Percentiles rank a stretch among this genome's conserved stretches.
These are phyloP conservation scores for Trypethelium eluteriae DNA, from an alignment of 495 filamentous ascomycete species.

Conservation along the genomic window DNA sequence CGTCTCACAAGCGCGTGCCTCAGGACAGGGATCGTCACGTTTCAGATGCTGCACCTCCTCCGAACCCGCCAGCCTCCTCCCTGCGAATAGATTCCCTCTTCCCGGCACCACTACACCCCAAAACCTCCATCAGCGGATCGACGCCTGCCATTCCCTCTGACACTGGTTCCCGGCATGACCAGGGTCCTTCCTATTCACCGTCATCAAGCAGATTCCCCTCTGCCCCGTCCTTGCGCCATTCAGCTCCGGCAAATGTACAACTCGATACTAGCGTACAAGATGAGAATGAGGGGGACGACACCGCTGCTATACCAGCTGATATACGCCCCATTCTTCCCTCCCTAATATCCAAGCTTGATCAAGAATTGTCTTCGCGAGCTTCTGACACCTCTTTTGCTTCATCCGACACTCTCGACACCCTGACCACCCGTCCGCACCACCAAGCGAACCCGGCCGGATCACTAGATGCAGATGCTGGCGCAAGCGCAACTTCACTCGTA, in stretches of 20 bases:
- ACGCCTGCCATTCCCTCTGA: neutral
- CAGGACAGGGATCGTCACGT: constrained; percentile 25
- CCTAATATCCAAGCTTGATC: constrained; percentile 8
- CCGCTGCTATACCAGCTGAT: constrained; percentile 24
- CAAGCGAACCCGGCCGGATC: neutral
- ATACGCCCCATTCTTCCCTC: constrained; percentile 3
- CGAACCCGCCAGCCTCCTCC: constrained; percentile 6
- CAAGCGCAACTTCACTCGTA: constrained; percentile 5
- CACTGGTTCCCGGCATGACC: neutral
- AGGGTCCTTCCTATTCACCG: constrained; percentile 1
- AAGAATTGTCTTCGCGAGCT: constrained; percentile 8
- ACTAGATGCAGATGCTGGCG: constrained; percentile 2
- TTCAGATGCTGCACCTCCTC: constrained; percentile 6
- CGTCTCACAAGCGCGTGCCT: constrained; percentile 24
- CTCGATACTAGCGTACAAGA: neutral
- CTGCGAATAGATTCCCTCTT: constrained; percentile 21
- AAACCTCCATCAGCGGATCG: constrained; percentile 4
- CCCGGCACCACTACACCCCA: constrained; percentile 27
- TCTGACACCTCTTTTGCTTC: constrained; percentile 31
- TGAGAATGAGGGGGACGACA: neutral
- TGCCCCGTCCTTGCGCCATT: neutral
- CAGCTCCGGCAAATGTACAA: neutral
- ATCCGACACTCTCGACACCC: constrained; percentile 26
- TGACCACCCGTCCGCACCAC: constrained; percentile 9
- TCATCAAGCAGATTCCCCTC: constrained; percentile 4